Evolutionary conservation across 2,329 filamentous ascomycete genomes (phyloP), one percentile per base, ranked within the genome.

Genomic region (Ophiocordyceps camponoti-leonardi): DNA sequence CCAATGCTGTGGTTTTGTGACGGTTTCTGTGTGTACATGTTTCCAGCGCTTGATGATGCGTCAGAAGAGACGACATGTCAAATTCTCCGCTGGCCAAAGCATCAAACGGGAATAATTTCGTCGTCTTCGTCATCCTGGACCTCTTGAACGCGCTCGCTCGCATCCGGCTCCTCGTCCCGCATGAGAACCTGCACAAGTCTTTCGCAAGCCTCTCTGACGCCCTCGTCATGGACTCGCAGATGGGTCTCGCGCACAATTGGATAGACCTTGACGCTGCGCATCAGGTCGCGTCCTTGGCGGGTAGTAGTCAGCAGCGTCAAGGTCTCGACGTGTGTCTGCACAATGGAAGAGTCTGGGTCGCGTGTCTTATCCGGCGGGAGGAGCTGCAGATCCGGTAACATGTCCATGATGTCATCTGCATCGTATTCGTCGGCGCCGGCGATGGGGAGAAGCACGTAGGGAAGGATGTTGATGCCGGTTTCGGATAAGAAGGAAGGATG

Each of bases 341-440:
- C 71, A 51, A 94, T 92, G 42, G 76, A 74, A 16, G 66, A 61
- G 55, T 95, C 86, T 4, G 72, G 62, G 51, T 98, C 92, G 39
- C 90, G 77, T 63, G 81, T 70, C 69, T 98, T 96, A 58, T 95
- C 87, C 0, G 87, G 83, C 0, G 87, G 83, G 12, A 96, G 71
- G 0, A 96, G 72, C 63, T 96, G 90, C 50, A 94, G 69, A 59
- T 96, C 92, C 0, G 87, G 80, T 12, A 94, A 71, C 86, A 98
- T 94, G 37, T 73, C 77, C 58, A 86, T 73, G 47, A 76, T 83
- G 52, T 98, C 92, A 43, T 95, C 86, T 33, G 88, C 84, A 18
- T 81, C 72, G 59, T 90, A 95, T 58, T 92, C 85, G 60, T 96
- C 92, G 31, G 75, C 79, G 0, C 90, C 90, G 55, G 83, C 90